A percentile compares a stretch with the other conserved stretches of the same genome.
Evolutionary conservation across 2,329 filamentous ascomycete species (phyloP).

Genomic region (Colletotrichum destructivum): DNA sequence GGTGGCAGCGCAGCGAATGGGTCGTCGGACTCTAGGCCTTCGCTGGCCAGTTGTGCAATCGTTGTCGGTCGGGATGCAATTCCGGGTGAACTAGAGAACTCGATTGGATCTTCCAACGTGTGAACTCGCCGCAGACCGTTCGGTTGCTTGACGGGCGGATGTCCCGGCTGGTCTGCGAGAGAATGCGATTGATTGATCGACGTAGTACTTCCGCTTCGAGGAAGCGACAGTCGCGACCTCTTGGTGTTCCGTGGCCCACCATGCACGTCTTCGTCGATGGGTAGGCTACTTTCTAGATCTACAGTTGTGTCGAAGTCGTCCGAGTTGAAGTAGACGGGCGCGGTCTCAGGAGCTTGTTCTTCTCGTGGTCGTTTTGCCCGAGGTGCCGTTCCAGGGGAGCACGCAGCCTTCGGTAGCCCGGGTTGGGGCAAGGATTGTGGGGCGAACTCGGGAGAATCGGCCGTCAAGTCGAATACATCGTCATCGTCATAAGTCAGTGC

Average conservation of each 20-base stretch:
- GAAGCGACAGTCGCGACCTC: slow-evolving; percentile 47
- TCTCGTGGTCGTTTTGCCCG: slow-evolving; percentile 29
- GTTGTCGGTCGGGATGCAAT: background rate
- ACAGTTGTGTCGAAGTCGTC: slow-evolving; percentile 61
- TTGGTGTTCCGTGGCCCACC: slow-evolving; percentile 50
- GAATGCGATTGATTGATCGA: slow-evolving; percentile 16
- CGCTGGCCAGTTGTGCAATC: background rate
- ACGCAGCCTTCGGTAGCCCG: background rate
- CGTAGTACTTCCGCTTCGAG: background rate
- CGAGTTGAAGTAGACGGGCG: slow-evolving; percentile 52
- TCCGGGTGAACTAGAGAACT: slow-evolving; percentile 55
- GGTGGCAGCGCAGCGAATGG: slow-evolving; percentile 45
- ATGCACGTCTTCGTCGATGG: background rate
- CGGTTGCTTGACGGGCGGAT: background rate
- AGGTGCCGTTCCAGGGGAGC: background rate
- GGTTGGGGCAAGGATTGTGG: background rate
- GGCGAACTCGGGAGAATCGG: slow-evolving; percentile 5
- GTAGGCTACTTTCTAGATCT: slow-evolving; percentile 49
- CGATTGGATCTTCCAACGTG: slow-evolving; percentile 48
- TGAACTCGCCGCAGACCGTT: slow-evolving; percentile 3
- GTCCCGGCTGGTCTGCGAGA: background rate
- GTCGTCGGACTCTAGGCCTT: slow-evolving; percentile 29
- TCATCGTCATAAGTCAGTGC: slow-evolving; percentile 14
- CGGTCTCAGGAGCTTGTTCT: background rate
- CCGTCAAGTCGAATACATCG: slow-evolving; percentile 45